A percentile compares a stretch with the other conserved stretches of the same genome.
phyloP scores from a whole-genome alignment of 306 rosid species.

The Comarum palustre region DNA sequence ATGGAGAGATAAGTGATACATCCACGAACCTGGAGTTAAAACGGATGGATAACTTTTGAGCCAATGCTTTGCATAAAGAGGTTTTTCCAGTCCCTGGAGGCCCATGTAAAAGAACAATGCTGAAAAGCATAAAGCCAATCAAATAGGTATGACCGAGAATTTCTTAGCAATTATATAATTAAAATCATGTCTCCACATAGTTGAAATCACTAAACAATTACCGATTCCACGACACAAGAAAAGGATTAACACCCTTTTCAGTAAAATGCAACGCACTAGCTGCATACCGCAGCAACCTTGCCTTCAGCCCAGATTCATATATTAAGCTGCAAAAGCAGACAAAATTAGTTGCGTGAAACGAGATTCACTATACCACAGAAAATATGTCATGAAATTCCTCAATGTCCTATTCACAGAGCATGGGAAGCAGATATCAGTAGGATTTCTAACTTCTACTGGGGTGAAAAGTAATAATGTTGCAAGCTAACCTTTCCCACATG shows the following conservation, averaged over 20 bases:
- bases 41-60: conserved; percentile 84
- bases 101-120: conserved; percentile 88
- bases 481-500: conserved; percentile 91
- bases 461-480: conserved; percentile 18
- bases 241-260: conserved; percentile 88
- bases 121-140: conserved; percentile 35
- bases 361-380: neutral
- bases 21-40: conserved; percentile 66
- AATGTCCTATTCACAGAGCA: neutral
- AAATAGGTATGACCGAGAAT: conserved; percentile 2
- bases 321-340: conserved; percentile 61
- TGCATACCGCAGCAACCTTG: conserved; percentile 73
- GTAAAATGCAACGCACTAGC: conserved; percentile 91
- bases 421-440: conserved; percentile 2
- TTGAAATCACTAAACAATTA: conserved; percentile 21
- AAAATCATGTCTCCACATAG: neutral
- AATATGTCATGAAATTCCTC: conserved; percentile 5
- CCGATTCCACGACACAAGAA: conserved; percentile 98
- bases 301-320: conserved; percentile 93
- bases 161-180: neutral
- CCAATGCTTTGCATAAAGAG: conserved; percentile 90
- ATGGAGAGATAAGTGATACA: neutral
- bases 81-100: conserved; percentile 98
- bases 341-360: neutral
- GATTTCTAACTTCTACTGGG: conserved; percentile 19